Percentiles rank a stretch among this genome's conserved stretches.
phyloP scores from a whole-genome alignment of 1,284 basidiomycete genomes.

The Trichosporon sp. region DNA sequence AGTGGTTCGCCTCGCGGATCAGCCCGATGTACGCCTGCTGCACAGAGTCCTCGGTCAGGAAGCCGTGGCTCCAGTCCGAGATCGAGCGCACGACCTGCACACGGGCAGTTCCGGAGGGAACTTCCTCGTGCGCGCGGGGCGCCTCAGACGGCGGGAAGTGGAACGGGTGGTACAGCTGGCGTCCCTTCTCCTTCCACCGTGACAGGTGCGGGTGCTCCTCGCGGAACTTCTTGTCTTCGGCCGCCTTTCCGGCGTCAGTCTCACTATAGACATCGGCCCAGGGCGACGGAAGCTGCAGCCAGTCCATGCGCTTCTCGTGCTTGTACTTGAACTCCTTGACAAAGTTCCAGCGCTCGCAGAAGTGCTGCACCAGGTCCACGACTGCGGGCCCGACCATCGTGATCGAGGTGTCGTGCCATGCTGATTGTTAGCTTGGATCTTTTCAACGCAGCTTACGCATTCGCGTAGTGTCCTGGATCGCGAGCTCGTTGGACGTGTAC shows the following conservation, averaged over 20 bases:
- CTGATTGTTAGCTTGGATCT: conserved; percentile 15
- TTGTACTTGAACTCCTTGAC: conserved; percentile 50
- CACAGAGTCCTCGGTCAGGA: conserved; percentile 75
- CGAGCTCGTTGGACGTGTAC: conserved; percentile 69
- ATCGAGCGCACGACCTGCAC: conserved; percentile 63
- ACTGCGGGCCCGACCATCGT: conserved; percentile 76
- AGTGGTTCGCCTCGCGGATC: conserved; percentile 77
- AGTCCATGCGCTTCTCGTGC: conserved; percentile 57
- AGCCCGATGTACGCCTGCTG: conserved; percentile 73
- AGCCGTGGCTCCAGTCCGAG: conserved; percentile 86
- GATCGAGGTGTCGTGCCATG: conserved; percentile 57
- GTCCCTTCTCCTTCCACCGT: conserved; percentile 44
- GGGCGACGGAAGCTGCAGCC: conserved; percentile 69
- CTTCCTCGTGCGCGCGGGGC: conserved; percentile 39
- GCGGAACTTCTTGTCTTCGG: conserved; percentile 35
- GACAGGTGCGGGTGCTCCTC: conserved; percentile 47
- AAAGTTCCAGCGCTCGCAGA: conserved; percentile 62
- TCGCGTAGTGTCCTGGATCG: conserved; percentile 64
- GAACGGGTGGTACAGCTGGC: conserved; percentile 46
- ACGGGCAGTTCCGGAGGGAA: conserved; percentile 39
- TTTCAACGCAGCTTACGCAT: conserved; percentile 38
- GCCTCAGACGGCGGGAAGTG: conserved; percentile 44
- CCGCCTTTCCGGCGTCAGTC: conserved; percentile 26
- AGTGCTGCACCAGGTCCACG: conserved; percentile 85
- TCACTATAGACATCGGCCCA: conserved; percentile 39